phyloP scores from a whole-genome alignment of 257 asterid species.

The Sherardia arvensis region DNA sequence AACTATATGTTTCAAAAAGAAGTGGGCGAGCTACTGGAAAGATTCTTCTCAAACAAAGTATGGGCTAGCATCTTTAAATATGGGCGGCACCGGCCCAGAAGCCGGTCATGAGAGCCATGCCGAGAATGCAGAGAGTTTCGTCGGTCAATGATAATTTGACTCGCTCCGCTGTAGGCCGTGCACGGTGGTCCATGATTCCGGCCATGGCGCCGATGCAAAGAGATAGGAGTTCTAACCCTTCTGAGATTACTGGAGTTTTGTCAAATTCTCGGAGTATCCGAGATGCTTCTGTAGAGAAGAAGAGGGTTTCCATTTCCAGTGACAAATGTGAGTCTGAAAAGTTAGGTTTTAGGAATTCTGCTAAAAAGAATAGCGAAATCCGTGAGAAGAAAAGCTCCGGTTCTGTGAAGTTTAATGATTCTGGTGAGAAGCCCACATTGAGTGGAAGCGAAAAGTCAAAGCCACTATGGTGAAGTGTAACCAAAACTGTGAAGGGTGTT shows the following conservation, averaged over 20 bases:
- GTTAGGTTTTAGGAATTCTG: slow-evolving; percentile 11
- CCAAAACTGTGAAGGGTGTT: slow-evolving; percentile 28
- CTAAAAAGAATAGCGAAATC: slow-evolving; percentile 15
- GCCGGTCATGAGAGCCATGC: slow-evolving; percentile 46
- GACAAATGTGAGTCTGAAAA: slow-evolving; percentile 25
- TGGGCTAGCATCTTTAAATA: no score
- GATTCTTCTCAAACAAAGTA: no score
- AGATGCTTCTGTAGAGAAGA: slow-evolving; percentile 20
- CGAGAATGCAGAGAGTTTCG: slow-evolving; percentile 37
- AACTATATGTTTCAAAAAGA: no score
- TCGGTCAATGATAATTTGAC: slow-evolving; percentile 10
- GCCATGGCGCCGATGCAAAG: slow-evolving; percentile 32
- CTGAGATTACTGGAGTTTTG: slow-evolving; percentile 35
- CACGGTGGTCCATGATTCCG: slow-evolving; percentile 48
- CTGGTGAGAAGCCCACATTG: slow-evolving; percentile 19
- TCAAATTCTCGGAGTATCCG: slow-evolving; percentile 36
- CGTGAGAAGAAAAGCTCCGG: slow-evolving; percentile 18
- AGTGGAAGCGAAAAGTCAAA: slow-evolving; percentile 22
- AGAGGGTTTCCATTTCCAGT: slow-evolving; percentile 16
- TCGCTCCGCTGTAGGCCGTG: slow-evolving; percentile 25
- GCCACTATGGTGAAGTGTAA: slow-evolving; percentile 16
- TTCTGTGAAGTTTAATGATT: slow-evolving; percentile 12
- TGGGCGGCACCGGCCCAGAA: slow-evolving; percentile 28
- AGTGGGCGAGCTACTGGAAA: no score
- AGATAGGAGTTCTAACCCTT: slow-evolving; percentile 82